Evolutionary conservation across 148 eudicot species (phyloP).

Genomic region (Rhododendron williamsianum): DNA sequence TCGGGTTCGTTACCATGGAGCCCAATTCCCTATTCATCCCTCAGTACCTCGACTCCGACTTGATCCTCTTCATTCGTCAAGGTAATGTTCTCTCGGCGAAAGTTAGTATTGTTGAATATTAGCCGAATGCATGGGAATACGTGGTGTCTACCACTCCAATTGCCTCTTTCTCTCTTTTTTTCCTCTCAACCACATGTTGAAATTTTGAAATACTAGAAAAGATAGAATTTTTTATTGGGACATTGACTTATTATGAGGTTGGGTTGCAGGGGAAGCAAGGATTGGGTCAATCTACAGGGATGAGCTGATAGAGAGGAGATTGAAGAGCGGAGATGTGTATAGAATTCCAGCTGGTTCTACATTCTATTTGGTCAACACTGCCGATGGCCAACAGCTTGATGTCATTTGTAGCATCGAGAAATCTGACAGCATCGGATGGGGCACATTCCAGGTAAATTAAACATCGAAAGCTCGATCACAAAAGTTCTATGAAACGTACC

Average conservation of each 20-base stretch:
- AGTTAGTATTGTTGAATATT: no score
- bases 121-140: no score
- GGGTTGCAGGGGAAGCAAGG: conserved; percentile 63
- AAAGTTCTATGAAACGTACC: no score
- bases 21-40: conserved; percentile 38
- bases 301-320: conserved; percentile 39
- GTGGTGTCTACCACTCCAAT: no score
- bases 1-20: conserved; percentile 86
- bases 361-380: conserved; percentile 64
- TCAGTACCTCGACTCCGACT: conserved; percentile 17
- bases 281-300: conserved; percentile 62
- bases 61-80: conserved; percentile 28
- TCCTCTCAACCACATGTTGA: no score
- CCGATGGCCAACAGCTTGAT: conserved; percentile 58
- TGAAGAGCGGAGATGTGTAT: conserved; percentile 72
- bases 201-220: no score
- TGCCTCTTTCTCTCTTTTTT: no score
- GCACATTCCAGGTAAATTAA: conserved; percentile 26
- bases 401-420: conserved; percentile 62
- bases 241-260: background rate
- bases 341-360: conserved; percentile 70
- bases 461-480: no score
- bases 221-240: no score
- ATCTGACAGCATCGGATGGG: conserved; percentile 41
- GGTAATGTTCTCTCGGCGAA: conserved; percentile 25